Conservation (phyloP, 495 filamentous ascomycete species). For the Usnea hakonensis region DNA sequence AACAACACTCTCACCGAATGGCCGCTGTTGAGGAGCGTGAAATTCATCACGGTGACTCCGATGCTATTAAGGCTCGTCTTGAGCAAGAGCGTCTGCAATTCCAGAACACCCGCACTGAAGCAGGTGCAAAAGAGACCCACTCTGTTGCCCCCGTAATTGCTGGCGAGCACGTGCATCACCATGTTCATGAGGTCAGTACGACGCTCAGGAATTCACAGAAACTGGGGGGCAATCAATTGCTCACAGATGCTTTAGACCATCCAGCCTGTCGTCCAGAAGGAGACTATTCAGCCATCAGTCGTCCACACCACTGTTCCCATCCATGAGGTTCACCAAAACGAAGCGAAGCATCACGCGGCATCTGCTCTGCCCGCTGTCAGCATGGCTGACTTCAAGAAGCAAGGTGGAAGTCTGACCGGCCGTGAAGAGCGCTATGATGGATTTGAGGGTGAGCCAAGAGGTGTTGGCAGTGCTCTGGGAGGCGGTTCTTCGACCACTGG, state of each 20-base stretch:
- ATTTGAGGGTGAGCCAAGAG: slow-evolving; percentile 49
- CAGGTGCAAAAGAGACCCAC: slow-evolving; percentile 42
- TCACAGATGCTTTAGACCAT: slow-evolving; percentile 40
- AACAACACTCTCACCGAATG: slow-evolving; percentile 42
- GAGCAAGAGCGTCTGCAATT: slow-evolving; percentile 44
- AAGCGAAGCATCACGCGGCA: slow-evolving; percentile 50
- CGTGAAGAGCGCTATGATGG: slow-evolving; percentile 46
- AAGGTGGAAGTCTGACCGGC: slow-evolving; percentile 48
- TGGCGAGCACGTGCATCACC: slow-evolving; percentile 58
- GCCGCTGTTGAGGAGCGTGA: slow-evolving; percentile 47
- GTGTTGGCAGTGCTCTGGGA: slow-evolving; percentile 35
- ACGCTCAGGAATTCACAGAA: slow-evolving; percentile 14
- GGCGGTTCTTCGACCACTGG: slow-evolving; percentile 12
- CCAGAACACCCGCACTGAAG: slow-evolving; percentile 38
- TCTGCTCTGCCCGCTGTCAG: slow-evolving; percentile 52
- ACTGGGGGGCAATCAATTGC: too few relatives aligned
- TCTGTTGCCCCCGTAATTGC: slow-evolving; percentile 39
- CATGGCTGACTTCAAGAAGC: slow-evolving; percentile 51
- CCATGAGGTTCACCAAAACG: slow-evolving; percentile 58
- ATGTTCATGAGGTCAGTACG: slow-evolving; percentile 18
- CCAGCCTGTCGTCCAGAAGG: slow-evolving; percentile 59
- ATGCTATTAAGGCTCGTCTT: slow-evolving; percentile 35
- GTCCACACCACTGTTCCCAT: slow-evolving; percentile 61
- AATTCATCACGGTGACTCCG: slow-evolving; percentile 46
- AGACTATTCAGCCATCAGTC: slow-evolving; percentile 55